Evolutionary conservation across 1,139 yeast species (phyloP).

Genomic region (Blastobotrys proliferans): DNA sequence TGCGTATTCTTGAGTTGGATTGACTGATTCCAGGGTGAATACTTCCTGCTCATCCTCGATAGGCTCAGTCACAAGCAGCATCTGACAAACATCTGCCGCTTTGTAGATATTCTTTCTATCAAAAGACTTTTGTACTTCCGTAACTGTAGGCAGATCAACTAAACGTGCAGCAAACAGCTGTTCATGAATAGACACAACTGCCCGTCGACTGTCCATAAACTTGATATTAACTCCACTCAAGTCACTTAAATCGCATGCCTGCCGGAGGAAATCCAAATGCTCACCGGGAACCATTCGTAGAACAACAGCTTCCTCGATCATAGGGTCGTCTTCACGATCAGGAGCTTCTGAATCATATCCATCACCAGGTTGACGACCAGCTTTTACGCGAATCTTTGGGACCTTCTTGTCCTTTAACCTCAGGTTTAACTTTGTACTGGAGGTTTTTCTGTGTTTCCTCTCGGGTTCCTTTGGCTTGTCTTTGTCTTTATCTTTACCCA

Average conservation of each 20-base stretch:
- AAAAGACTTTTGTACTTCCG: conserved; percentile 83
- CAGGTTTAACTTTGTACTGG: conserved; percentile 28
- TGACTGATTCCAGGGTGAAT: conserved; percentile 31
- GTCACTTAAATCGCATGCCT: conserved; percentile 79
- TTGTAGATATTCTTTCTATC: conserved; percentile 88
- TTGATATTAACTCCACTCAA: conserved; percentile 66
- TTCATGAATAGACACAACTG: conserved; percentile 54
- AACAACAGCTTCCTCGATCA: conserved; percentile 80
- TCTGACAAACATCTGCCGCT: conserved; percentile 81
- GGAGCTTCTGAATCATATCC: conserved; percentile 98
- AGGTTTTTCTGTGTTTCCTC: conserved; percentile 8
- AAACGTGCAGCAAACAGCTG: conserved; percentile 76
- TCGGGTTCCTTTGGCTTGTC: conserved; percentile 29
- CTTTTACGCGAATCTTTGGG: conserved; percentile 73
- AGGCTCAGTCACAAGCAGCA: conserved; percentile 67
- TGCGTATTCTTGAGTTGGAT: conserved; percentile 22
- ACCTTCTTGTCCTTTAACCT: conserved; percentile 30
- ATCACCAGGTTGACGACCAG: conserved; percentile 83
- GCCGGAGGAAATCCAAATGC: conserved; percentile 71
- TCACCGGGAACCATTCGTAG: conserved; percentile 76
- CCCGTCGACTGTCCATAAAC: conserved; percentile 78
- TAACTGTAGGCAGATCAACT: conserved; percentile 84
- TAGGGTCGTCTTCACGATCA: conserved; percentile 91
- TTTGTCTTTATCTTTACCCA: conserved; percentile 14
- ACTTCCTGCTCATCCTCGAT: conserved; percentile 56